Evolutionary conservation across 1,284 basidiomycete genomes (phyloP), one percentile per base, ranked within the genome.

Genomic region (Pascua sp.): DNA sequence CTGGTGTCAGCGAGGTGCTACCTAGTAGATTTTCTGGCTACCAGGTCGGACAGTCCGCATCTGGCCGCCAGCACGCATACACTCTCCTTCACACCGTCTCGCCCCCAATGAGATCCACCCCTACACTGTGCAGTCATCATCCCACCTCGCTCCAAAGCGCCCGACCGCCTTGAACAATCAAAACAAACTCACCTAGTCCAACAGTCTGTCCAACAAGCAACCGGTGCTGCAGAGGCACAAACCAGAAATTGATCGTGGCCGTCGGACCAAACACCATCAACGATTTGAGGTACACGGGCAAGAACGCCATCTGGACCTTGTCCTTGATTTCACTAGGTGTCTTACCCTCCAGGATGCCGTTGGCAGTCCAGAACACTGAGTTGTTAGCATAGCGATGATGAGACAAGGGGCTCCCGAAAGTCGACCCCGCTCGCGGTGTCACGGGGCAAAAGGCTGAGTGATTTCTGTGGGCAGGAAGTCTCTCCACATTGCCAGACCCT

Each of bases 191-290:
- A 71, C 90, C 89, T 53, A 93, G 80, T 58, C 86, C 87, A 53
- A 93, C 89, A 13, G 87, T 82, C 68, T 90, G 84, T 36, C 91
- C 83, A 17, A 87, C 80, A 9, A 87, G 80, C 59, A 92, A 85
- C n/a, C 90, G 84, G 54, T 91, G 79, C 67, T 91, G 90, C 5
- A 82, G 83, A 0, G 90, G 91, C 0, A 92, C 83, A 50, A 92
- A 24, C 12, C 85, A 79, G 68, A 92, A 92, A 78, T 93, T 93
- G 79, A 90, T 78, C 55, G 89, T 72, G 71, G 92, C 90, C 0
- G 89, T 84, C 0, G 90, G 90, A 47, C 86, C 81, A 71, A 88
- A 91, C 10, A 91, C 88, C 12, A 77, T 81, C 11, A 72, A 60
- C 8, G 68, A 68, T 59, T 69, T 69, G 24, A 62, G 59, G 65